phyloP scores from a whole-genome alignment of 108 stramenopile species.

The Conticribra weissflogii region DNA sequence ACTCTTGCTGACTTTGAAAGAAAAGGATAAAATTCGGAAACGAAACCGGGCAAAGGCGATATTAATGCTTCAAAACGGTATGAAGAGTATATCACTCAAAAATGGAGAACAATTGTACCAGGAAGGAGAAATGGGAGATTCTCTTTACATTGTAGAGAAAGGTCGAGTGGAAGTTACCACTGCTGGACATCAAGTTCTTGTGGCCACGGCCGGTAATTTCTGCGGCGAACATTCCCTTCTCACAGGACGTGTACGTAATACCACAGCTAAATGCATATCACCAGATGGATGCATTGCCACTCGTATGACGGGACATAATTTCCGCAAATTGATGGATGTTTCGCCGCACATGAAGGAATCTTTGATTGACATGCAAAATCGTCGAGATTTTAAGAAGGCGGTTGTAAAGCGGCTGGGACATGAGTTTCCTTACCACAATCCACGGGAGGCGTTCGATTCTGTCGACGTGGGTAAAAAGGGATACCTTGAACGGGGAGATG shows the following conservation, averaged over 20 bases:
- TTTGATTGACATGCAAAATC: constrained; percentile 66
- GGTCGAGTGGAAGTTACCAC: constrained; percentile 57
- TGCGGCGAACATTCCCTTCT: constrained; percentile 77
- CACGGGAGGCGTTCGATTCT: constrained; percentile 71
- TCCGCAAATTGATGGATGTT: constrained; percentile 63
- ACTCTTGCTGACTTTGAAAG: constrained; percentile 59
- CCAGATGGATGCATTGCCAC: constrained; percentile 59
- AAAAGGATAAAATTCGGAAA: constrained; percentile 82
- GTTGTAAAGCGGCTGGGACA: constrained; percentile 59
- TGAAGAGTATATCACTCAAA: constrained; percentile 44
- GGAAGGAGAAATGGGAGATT: constrained; percentile 63
- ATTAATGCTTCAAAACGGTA: constrained; percentile 67
- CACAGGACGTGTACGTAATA: constrained; percentile 65
- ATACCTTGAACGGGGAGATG: constrained; percentile 50
- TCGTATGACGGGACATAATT: constrained; percentile 58
- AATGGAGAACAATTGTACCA: constrained; percentile 56
- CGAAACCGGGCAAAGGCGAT: constrained; percentile 83
- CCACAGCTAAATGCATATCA: constrained; percentile 61
- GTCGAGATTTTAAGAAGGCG: constrained; percentile 88
- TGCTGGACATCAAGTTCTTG: constrained; percentile 50
- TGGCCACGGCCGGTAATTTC: constrained; percentile 65
- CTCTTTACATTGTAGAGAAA: constrained; percentile 66
- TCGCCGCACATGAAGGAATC: constrained; percentile 61
- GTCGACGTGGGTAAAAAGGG: constrained; percentile 64
- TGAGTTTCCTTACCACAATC: constrained; percentile 70